A percentile compares a stretch with the other conserved stretches of the same genome.
phyloP scores from a whole-genome alignment of 2,329 filamentous ascomycete species.

The Botrytis galanthina region DNA sequence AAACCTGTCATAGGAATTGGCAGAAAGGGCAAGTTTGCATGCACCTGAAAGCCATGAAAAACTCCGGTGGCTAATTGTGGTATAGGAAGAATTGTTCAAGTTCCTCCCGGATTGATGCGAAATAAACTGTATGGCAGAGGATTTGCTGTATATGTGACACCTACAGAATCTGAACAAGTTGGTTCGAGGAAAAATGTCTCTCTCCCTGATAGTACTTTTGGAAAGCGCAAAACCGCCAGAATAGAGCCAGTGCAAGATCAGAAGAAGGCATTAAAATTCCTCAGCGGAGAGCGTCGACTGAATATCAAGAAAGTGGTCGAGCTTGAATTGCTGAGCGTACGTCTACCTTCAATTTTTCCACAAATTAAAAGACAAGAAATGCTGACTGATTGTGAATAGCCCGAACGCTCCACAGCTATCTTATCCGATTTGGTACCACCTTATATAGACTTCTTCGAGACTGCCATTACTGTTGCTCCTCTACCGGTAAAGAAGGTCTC shows the following conservation, averaged over 20 bases:
- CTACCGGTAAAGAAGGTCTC: constrained; percentile 40
- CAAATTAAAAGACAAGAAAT: constrained; percentile 9
- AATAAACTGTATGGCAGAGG: constrained; percentile 52
- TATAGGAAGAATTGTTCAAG: constrained; percentile 52
- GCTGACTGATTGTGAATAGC: constrained; percentile 29
- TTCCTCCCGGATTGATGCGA: constrained; percentile 53
- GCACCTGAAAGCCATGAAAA: neutral
- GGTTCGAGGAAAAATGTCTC: constrained; percentile 42
- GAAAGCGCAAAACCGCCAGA: constrained; percentile 44
- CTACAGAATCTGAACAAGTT: constrained; percentile 45
- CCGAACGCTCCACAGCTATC: constrained; percentile 29
- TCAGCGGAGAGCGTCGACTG: neutral
- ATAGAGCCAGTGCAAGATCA: constrained; percentile 24
- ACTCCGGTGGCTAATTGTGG: neutral
- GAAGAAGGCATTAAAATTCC: neutral
- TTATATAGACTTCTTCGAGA: constrained; percentile 36
- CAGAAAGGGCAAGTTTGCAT: constrained; percentile 41
- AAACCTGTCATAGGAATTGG: constrained; percentile 54
- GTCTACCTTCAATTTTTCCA: constrained; percentile 17
- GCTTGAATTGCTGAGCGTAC: constrained; percentile 33
- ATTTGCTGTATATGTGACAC: constrained; percentile 52
- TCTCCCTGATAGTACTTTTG: constrained; percentile 13
- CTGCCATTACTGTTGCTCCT: constrained; percentile 38
- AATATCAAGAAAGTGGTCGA: constrained; percentile 21
- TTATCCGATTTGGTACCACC: constrained; percentile 32